Percentiles rank a stretch among this genome's conserved stretches.
These are phyloP conservation scores for Helichrysum umbraculigerum DNA, from an alignment of 129 eudicot species.

Conservation along the genomic window DNA sequence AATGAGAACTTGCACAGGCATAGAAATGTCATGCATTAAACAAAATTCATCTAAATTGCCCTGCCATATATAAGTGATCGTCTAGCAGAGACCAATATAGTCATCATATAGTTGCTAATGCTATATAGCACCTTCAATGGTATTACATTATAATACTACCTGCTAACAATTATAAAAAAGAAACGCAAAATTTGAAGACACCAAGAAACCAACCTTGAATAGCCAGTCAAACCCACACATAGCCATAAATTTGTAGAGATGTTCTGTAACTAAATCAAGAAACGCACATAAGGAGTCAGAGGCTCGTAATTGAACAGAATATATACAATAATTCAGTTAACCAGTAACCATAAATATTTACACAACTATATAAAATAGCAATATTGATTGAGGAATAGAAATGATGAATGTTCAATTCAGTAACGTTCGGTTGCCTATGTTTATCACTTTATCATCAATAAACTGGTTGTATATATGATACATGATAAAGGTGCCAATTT, in stretches of 20 bases:
- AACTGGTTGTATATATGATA: too few relatives aligned
- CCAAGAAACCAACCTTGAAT: conserved; percentile 20
- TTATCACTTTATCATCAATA: too few relatives aligned
- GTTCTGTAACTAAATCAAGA: conserved; percentile 7
- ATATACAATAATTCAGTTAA: background rate
- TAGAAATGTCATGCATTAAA: too few relatives aligned
- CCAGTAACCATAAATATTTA: background rate
- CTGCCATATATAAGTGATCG: background rate
- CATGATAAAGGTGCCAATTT: too few relatives aligned
- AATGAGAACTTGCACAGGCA: too few relatives aligned
- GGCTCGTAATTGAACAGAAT: background rate
- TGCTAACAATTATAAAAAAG: conserved; percentile 15
- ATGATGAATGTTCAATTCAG: too few relatives aligned
- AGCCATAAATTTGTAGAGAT: conserved; percentile 11
- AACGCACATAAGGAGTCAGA: background rate
- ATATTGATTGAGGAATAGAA: too few relatives aligned
- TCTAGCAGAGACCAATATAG: background rate
- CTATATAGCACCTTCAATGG: conserved; percentile 19
- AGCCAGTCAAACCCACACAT: conserved; percentile 21
- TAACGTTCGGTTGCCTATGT: too few relatives aligned
- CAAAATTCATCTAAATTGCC: too few relatives aligned
- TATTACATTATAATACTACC: conserved; percentile 26
- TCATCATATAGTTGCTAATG: conserved; percentile 6
- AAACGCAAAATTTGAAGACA: conserved; percentile 24
- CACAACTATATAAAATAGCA: background rate